Conservation (phyloP, 148 eudicot species). For the Nyssa sinensis region DNA sequence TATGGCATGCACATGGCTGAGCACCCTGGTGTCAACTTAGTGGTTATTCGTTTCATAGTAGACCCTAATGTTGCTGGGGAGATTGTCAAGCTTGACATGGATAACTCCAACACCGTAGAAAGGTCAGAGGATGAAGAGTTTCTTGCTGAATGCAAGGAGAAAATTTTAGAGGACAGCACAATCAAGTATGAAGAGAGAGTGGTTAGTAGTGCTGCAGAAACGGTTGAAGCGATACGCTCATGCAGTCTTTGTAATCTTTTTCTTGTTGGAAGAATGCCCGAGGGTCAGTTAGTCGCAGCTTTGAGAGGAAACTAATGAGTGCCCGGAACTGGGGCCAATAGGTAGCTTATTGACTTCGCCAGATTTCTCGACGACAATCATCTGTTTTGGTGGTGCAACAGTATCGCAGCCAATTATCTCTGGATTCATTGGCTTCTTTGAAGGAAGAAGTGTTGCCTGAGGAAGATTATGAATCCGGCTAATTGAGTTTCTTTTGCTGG, state of each 20-base stretch:
- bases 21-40: slow-evolving; percentile 66
- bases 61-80: slow-evolving; percentile 37
- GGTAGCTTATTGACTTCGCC: slow-evolving; percentile 50
- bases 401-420: slow-evolving; percentile 29
- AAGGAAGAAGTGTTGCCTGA: slow-evolving; percentile 19
- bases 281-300: slow-evolving; percentile 43
- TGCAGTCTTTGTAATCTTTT: slow-evolving; percentile 47
- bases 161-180: slow-evolving; percentile 22
- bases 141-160: slow-evolving; percentile 29
- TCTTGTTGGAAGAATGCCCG: slow-evolving; percentile 63
- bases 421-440: slow-evolving; percentile 27
- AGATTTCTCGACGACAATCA: slow-evolving; percentile 46
- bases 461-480: slow-evolving; percentile 20
- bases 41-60: slow-evolving; percentile 40
- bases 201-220: slow-evolving; percentile 36
- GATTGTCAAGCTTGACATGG: slow-evolving; percentile 31
- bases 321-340: slow-evolving; percentile 64
- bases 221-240: slow-evolving; percentile 28
- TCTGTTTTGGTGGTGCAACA: slow-evolving; percentile 75
- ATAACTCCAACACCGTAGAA: slow-evolving; percentile 4
- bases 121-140: slow-evolving; percentile 37
- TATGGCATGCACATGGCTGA: slow-evolving; percentile 70
- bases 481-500: neutral
- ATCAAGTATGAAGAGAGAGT: slow-evolving; percentile 50
- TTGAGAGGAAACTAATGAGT: slow-evolving; percentile 33